Evolutionary conservation across 768 basidiomycete genomes (phyloP).

Genomic region (Kondoa subrosea): DNA sequence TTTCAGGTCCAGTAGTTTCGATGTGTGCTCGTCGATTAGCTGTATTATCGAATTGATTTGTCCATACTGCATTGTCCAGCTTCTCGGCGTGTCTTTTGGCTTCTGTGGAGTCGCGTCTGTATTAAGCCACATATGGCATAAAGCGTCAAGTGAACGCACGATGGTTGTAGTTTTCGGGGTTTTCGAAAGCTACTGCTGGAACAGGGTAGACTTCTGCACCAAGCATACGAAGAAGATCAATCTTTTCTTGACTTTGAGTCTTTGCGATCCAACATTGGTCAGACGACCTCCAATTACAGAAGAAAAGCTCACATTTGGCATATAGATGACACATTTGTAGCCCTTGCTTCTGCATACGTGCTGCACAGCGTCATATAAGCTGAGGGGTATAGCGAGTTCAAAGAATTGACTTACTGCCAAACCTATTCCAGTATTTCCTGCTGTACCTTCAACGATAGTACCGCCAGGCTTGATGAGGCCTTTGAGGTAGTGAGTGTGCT

Average conservation of each 20-base stretch:
- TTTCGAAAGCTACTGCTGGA: constrained; percentile 70
- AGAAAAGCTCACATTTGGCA: constrained; percentile 76
- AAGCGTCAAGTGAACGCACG: constrained; percentile 29
- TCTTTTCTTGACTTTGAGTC: constrained; percentile 83
- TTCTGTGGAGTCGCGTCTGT: constrained; percentile 34
- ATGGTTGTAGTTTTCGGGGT: constrained; percentile 94
- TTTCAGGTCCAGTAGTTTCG: constrained; percentile 81
- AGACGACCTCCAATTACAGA: too few species aligned
- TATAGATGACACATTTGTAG: constrained; percentile 97
- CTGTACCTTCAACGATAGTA: constrained; percentile 92
- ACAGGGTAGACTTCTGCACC: constrained; percentile 94
- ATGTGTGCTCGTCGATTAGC: constrained; percentile 84
- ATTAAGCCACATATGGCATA: not conserved
- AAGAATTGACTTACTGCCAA: constrained; percentile 36
- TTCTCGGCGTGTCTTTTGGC: constrained; percentile 68
- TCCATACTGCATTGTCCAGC: constrained; percentile 75
- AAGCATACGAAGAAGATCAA: constrained; percentile 88
- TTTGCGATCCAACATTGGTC: constrained; percentile 6
- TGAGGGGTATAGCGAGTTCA: not conserved
- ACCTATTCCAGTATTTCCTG: constrained; percentile 94
- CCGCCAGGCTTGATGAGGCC: constrained; percentile 71
- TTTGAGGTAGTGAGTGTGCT: not conserved
- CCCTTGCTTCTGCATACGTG: constrained; percentile 84
- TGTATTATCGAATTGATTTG: constrained; percentile 85
- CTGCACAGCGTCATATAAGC: not conserved